Conservation (phyloP, 1,139 yeast species). For the Yamadazyma sp. region DNA sequence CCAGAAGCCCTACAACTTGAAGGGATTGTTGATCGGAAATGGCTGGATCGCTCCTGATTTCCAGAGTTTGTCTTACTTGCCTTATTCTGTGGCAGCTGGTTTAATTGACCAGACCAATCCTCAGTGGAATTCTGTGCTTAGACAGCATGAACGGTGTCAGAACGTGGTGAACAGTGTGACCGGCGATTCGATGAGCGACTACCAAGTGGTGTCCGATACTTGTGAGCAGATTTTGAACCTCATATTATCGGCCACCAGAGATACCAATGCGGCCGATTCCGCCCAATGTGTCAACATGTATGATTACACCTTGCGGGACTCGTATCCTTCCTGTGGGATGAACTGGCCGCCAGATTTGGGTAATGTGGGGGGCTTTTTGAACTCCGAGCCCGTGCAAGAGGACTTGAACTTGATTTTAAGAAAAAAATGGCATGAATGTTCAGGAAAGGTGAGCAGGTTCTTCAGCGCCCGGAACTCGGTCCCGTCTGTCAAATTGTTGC, state of each 20-base stretch:
- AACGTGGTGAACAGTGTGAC: slow-evolving; percentile 23
- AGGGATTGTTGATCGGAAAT: slow-evolving; percentile 82
- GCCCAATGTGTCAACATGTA: slow-evolving; percentile 77
- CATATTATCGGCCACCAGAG: slow-evolving; percentile 39
- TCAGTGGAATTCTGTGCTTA: slow-evolving; percentile 39
- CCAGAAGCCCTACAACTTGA: slow-evolving; percentile 41
- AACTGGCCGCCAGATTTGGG: slow-evolving; percentile 87
- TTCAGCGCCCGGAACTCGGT: slow-evolving; percentile 54
- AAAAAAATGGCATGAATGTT: slow-evolving; percentile 76
- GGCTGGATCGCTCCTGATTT: slow-evolving; percentile 94
- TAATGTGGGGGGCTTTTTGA: slow-evolving; percentile 60
- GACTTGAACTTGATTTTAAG: slow-evolving; percentile 53
- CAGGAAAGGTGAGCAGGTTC: slow-evolving; percentile 50
- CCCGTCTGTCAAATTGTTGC: slow-evolving; percentile 68
- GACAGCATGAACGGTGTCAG: slow-evolving; percentile 64
- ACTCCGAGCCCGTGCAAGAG: slow-evolving; percentile 51
- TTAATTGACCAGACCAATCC: slow-evolving; percentile 46
- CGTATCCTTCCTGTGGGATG: slow-evolving; percentile 86
- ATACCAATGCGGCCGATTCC: slow-evolving; percentile 23
- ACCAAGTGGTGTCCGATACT: slow-evolving; percentile 24
- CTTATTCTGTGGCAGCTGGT: slow-evolving; percentile 63
- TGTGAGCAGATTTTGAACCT: slow-evolving; percentile 52
- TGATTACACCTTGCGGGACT: slow-evolving; percentile 69
- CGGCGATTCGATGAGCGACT: slow-evolving; percentile 24
- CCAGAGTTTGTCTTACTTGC: slow-evolving; percentile 81